Percentiles rank a stretch among this genome's conserved stretches.
phyloP scores from a whole-genome alignment of 192 early-diverging fungal genomes.

The Dissophora globulifera region DNA sequence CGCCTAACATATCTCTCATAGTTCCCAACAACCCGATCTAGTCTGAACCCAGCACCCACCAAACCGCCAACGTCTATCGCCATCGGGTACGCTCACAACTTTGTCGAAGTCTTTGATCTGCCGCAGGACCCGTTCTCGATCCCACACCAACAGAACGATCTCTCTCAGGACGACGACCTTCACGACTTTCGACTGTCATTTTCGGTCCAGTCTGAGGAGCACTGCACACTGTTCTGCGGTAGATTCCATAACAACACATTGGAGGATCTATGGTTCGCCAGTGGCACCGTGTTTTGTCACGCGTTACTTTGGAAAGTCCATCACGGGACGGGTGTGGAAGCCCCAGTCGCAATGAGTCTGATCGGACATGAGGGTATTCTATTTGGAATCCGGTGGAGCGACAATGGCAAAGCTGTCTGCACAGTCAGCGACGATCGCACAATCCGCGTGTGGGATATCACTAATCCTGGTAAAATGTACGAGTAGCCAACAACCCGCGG shows the following conservation, averaged over 20 bases:
- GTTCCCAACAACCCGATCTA: conserved; percentile 26
- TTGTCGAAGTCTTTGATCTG: conserved; percentile 67
- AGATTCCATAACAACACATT: conserved; percentile 70
- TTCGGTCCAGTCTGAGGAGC: conserved; percentile 68
- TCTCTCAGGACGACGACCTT: conserved; percentile 8
- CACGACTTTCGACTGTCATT: conserved; percentile 32
- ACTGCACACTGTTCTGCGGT: conserved; percentile 81
- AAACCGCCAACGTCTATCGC: conserved; percentile 58
- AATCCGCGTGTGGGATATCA: conserved; percentile 75
- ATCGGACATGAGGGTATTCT: conserved; percentile 81
- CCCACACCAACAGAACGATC: neutral
- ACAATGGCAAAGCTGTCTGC: conserved; percentile 63
- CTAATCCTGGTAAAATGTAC: conserved; percentile 37
- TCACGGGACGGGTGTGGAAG: conserved; percentile 45
- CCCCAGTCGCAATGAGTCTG: conserved; percentile 56
- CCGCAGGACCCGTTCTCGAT: conserved; percentile 21
- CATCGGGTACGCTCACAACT: conserved; percentile 81
- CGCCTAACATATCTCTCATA: neutral
- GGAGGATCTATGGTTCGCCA: conserved; percentile 65
- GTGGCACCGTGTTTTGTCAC: conserved; percentile 89
- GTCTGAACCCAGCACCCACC: neutral
- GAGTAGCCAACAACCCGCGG: too few species aligned
- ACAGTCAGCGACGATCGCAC: conserved; percentile 89
- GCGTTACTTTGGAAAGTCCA: conserved; percentile 75
- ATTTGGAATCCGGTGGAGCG: conserved; percentile 77